phyloP scores from a whole-genome alignment of 2,329 filamentous ascomycete species.

The Penicillium vulpinum region DNA sequence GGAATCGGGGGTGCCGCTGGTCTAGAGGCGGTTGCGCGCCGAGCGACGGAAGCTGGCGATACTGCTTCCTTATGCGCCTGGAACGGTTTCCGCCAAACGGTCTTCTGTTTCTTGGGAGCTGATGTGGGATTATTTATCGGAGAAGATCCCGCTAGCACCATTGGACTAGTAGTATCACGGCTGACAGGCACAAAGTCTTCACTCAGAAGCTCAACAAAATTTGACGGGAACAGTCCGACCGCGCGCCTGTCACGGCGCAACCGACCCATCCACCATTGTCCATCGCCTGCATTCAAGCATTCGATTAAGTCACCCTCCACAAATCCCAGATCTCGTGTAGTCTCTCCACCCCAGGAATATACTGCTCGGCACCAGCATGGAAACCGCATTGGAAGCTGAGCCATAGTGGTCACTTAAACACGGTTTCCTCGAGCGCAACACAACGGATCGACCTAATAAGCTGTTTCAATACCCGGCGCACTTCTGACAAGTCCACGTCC shows the following conservation, averaged over 20 bases:
- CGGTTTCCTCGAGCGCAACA: constrained; percentile 5
- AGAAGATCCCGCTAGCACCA: constrained; percentile 55
- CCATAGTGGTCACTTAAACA: constrained; percentile 39
- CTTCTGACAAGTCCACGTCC: neutral
- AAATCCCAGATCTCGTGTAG: constrained; percentile 91
- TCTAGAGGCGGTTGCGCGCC: constrained; percentile 34
- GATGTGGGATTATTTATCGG: constrained; percentile 47
- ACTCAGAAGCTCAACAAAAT: constrained; percentile 90
- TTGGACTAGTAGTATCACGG: constrained; percentile 50
- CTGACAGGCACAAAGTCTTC: constrained; percentile 74
- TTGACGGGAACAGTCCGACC: constrained; percentile 91
- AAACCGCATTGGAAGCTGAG: constrained; percentile 70
- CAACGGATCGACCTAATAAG: neutral
- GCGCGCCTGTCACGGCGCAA: constrained; percentile 85
- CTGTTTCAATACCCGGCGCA: neutral
- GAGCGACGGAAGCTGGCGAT: constrained; percentile 39
- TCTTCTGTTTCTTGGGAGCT: constrained; percentile 60
- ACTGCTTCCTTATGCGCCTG: constrained; percentile 59
- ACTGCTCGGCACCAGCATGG: constrained; percentile 90
- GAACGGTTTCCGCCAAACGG: constrained; percentile 63
- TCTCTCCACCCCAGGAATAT: constrained; percentile 94
- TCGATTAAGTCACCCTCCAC: constrained; percentile 97
- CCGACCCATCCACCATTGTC: constrained; percentile 97
- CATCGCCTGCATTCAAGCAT: constrained; percentile 95
- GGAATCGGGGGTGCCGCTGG: constrained; percentile 39